Percentiles rank a stretch among this genome's conserved stretches.
Evolutionary conservation across 2,329 filamentous ascomycete species (phyloP).

Genomic region (Arthrobotrys entomopaga): DNA sequence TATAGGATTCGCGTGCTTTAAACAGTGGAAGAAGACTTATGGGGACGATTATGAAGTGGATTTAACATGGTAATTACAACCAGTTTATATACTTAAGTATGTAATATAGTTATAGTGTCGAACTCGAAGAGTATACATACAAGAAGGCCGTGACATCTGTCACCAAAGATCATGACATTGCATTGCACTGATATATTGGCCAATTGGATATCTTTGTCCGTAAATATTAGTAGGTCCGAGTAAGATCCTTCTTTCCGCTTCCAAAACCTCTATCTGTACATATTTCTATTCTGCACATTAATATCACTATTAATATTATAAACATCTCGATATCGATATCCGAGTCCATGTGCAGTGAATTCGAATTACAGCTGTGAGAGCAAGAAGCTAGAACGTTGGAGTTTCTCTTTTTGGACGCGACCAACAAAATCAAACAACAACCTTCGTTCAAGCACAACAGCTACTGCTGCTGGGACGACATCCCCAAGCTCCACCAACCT

Average conservation of each 20-base stretch:
- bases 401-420: not conserved
- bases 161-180: no score
- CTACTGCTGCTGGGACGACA: not conserved
- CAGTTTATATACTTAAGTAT: not conserved
- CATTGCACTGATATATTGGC: not conserved
- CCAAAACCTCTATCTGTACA: no score
- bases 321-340: no score
- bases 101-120: no score
- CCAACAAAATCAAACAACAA: conserved; percentile 7
- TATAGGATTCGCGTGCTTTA: conserved; percentile 34
- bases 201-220: no score
- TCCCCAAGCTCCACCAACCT: not conserved
- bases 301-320: no score
- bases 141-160: no score
- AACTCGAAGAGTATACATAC: no score
- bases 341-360: no score
- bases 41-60: conserved; percentile 26
- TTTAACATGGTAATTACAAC: conserved; percentile 24
- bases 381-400: not conserved
- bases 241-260: no score
- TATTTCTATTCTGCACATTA: no score
- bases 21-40: conserved; percentile 23
- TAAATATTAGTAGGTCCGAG: no score
- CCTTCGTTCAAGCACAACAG: conserved; percentile 12
- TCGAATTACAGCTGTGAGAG: not conserved